phyloP scores from a whole-genome alignment of 1,284 basidiomycete genomes.

The Mycena sp. region DNA sequence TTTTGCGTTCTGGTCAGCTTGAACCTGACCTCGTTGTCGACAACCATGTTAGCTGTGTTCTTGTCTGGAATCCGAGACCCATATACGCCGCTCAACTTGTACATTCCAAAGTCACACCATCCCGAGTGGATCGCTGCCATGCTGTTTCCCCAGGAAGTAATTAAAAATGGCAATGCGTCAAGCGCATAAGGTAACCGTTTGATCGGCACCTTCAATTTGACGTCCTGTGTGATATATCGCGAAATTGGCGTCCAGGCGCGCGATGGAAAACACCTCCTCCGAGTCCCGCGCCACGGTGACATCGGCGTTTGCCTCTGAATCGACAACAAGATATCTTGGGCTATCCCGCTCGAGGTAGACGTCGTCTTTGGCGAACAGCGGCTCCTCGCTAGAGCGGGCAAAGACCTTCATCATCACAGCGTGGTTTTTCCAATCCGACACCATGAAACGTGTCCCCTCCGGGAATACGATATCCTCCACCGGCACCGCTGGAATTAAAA shows the following conservation, averaged over 20 bases:
- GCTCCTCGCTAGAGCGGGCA: neutral
- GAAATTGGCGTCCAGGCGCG: constrained; percentile 17
- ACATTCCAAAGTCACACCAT: constrained; percentile 19
- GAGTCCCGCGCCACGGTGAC: neutral
- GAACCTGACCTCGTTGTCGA: constrained; percentile 9
- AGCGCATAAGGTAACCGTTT: constrained; percentile 7
- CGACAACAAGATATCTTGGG: constrained; percentile 14
- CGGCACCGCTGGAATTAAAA: neutral
- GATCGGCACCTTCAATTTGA: neutral
- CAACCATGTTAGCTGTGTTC: constrained; percentile 10
- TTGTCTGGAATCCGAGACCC: constrained; percentile 14
- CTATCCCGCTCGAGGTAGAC: neutral
- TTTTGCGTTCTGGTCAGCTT: neutral
- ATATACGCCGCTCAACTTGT: constrained; percentile 8
- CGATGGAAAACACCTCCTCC: constrained; percentile 1
- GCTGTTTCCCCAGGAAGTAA: constrained; percentile 18
- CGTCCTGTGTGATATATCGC: neutral
- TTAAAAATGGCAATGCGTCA: constrained; percentile 20
- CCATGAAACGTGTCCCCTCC: neutral
- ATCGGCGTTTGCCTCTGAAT: constrained; percentile 8
- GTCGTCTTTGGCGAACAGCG: constrained; percentile 4
- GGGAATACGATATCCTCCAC: neutral
- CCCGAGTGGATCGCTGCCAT: neutral
- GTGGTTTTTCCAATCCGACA: constrained; percentile 21
- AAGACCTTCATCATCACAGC: constrained; percentile 22